These are phyloP conservation scores for Taphrina populina DNA, from an alignment of 1,139 yeast species.

Conservation along the genomic window DNA sequence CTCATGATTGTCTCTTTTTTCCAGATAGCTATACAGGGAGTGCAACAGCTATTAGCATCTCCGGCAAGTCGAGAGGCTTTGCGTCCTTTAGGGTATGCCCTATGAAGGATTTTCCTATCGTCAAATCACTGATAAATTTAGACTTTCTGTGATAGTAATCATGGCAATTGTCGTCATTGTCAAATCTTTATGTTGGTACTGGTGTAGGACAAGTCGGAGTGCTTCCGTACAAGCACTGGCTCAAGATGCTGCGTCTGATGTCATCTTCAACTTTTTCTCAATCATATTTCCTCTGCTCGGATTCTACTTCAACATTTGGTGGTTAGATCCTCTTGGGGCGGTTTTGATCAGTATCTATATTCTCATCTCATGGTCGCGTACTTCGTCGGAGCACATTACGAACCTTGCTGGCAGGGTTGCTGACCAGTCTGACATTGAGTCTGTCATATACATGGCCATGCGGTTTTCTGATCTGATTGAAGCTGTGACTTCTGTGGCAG, in stretches of 20 bases:
- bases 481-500: constrained; percentile 65
- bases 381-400: constrained; percentile 60
- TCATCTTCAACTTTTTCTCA: constrained; percentile 66
- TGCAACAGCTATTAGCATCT: constrained; percentile 42
- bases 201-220: constrained; percentile 65
- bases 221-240: constrained; percentile 76
- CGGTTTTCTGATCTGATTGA: constrained; percentile 69
- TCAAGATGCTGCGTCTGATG: constrained; percentile 78
- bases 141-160: constrained; percentile 56
- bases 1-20: constrained; percentile 69
- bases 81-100: constrained; percentile 35
- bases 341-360: constrained; percentile 61
- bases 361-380: constrained; percentile 60
- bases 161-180: constrained; percentile 64
- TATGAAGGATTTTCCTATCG: constrained; percentile 41
- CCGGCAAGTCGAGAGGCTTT: constrained; percentile 46
- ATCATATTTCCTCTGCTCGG: constrained; percentile 69
- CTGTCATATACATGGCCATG: constrained; percentile 63
- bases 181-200: constrained; percentile 61
- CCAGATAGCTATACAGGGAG: constrained; percentile 69
- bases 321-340: constrained; percentile 77
- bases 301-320: constrained; percentile 55
- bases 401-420: constrained; percentile 77
- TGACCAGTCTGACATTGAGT: constrained; percentile 56
- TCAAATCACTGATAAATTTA: constrained; percentile 39